Percentiles rank a stretch among this genome's conserved stretches.
These are phyloP conservation scores for Phyllosticta paracitricarpa DNA, from an alignment of 2,329 filamentous ascomycete genomes.

Conservation along the genomic window DNA sequence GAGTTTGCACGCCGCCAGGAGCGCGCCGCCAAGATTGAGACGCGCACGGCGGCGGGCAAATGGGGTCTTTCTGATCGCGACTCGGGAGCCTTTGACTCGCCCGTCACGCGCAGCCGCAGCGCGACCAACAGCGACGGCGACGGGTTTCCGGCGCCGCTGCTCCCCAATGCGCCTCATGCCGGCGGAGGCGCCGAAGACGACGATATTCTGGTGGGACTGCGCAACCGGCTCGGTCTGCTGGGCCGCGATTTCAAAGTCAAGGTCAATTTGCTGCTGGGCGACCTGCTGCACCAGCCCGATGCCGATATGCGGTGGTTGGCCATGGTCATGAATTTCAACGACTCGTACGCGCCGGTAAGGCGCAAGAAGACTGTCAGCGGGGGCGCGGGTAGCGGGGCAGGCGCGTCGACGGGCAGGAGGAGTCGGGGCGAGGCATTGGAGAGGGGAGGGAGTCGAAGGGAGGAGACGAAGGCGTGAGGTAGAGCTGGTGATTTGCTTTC, in stretches of 20 bases:
- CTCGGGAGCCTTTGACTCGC: conserved; percentile 17
- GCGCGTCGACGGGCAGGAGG: background rate
- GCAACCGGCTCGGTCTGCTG: conserved; percentile 61
- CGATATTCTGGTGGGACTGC: conserved; percentile 58
- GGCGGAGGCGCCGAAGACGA: conserved; percentile 19
- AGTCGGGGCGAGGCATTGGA: background rate
- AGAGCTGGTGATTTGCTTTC: background rate
- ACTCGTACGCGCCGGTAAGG: conserved; percentile 74
- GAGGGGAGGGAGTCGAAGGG: background rate
- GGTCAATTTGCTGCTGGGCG: conserved; percentile 74
- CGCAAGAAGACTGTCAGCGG: conserved; percentile 42
- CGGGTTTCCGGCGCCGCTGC: conserved; percentile 34
- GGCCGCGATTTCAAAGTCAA: conserved; percentile 66
- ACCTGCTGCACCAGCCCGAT: conserved; percentile 86
- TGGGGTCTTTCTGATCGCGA: conserved; percentile 54
- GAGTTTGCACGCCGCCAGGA: conserved; percentile 93
- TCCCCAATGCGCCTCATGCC: conserved; percentile 12
- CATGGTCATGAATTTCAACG: conserved; percentile 98
- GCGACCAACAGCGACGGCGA: conserved; percentile 21
- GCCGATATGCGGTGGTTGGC: conserved; percentile 92
- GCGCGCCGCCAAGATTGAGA: conserved; percentile 61
- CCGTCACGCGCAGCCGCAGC: conserved; percentile 15
- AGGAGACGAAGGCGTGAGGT: background rate
- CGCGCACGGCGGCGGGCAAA: conserved; percentile 51
- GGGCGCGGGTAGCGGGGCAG: background rate